phyloP scores from a whole-genome alignment of 139 green algal genomes.

The Auxenochlorella pyrenoidosa region DNA sequence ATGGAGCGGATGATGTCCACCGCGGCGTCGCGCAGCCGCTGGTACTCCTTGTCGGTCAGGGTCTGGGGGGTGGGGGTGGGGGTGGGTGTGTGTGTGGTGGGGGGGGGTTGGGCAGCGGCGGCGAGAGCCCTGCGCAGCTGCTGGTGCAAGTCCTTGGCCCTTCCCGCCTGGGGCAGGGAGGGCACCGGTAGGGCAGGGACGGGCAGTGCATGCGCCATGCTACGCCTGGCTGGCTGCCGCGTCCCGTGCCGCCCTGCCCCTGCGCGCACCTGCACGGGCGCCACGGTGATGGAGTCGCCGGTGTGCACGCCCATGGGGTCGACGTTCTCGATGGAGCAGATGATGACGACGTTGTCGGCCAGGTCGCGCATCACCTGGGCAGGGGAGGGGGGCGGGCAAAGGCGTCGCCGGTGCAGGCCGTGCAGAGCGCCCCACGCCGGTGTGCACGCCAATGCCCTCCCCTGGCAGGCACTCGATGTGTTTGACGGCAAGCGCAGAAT shows the following conservation, averaged over 20 bases:
- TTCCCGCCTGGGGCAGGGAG: too few relatives aligned
- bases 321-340: constrained; percentile 99
- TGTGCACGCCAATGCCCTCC: too few relatives aligned
- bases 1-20: constrained; percentile 97
- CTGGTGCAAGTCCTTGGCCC: too few relatives aligned
- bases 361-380: constrained; percentile 98
- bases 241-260: too few relatives aligned
- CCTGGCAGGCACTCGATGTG: too few relatives aligned
- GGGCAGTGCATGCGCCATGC: too few relatives aligned
- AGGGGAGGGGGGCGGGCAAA: neutral
- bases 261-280: constrained; percentile 44
- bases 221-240: too few relatives aligned
- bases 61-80: constrained; percentile 62
- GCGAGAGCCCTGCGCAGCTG: neutral
- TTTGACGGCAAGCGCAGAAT: too few relatives aligned
- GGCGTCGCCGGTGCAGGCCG: too few relatives aligned
- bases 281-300: constrained; percentile 86
- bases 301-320: constrained; percentile 99
- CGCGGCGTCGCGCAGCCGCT: constrained; percentile 90
- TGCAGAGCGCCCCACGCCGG: too few relatives aligned
- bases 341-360: constrained; percentile 99
- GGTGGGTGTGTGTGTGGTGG: constrained; percentile 79
- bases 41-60: constrained; percentile 87
- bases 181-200: too few relatives aligned
- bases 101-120: neutral